Evolutionary conservation across 805 yeast genomes (phyloP), one percentile per base, ranked within the genome.

Genomic region (Cyberlindnera sargentensis): DNA sequence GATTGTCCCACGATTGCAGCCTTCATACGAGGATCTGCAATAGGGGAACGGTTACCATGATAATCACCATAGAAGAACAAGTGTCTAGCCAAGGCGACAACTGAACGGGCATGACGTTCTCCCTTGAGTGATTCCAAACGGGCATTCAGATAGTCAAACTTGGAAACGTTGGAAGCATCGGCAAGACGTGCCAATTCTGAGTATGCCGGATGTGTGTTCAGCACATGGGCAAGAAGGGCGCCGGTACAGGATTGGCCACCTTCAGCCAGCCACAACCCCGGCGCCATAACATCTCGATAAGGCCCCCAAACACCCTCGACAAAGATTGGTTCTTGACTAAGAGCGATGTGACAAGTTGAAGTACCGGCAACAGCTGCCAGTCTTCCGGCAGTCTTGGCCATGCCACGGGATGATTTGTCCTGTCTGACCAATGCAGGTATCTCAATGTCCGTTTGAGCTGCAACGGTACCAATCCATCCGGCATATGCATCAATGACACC

Each of bases 161-260:
- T 79, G 36, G 91, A 83, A 31, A 80, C 67, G 42, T 78, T 78
- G 1, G 87, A 76, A 23, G 80, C 77, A 50, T 78, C 85, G 0
- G 96, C 80, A 31, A 77, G 65, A 47, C 72, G 75, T 10, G 78
- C 75, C 42, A 91, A 72, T 57, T 86, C 88, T 3, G 78, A 68
- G 53, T 80, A 80, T 0, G 98, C 95, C 0, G 97, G 96, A 60
- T 93, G 98, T 8, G 86, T 82, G 9, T 86, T 73, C 48, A 93
- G 65, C 11, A 91, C 91, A 63, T 87, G 95, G 2, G 93, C 91
- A 50, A 93, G 72, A 34, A 93, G 73, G 29, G 95, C 96, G 53
- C 99, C 99, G 2, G 99, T 93, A 61, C 96, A 85, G 11, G 95
- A 83, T 64, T 93, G 99, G n/a, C 99, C 99, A 60, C 99, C 99